A percentile compares a stretch with the other conserved stretches of the same genome.
These are phyloP conservation scores for Vickermania spadyakhi DNA, from an alignment of 208 protist genomes.

Conservation along the genomic window DNA sequence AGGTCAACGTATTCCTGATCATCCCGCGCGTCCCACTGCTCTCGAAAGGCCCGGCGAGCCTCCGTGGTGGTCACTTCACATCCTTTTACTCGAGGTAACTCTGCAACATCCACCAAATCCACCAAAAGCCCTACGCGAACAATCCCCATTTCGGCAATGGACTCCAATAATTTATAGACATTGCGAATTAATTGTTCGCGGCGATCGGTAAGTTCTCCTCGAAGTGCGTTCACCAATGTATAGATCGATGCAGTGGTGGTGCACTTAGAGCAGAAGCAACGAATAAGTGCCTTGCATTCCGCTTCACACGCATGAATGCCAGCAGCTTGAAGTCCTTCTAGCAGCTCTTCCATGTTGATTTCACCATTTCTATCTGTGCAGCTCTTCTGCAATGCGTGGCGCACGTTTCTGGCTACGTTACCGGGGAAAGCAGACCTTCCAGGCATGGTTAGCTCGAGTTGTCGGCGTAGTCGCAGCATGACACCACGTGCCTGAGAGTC, in stretches of 20 bases:
- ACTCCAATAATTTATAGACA: slow-evolving; percentile 58
- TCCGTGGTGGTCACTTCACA: slow-evolving; percentile 28
- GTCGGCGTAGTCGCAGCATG: slow-evolving; percentile 51
- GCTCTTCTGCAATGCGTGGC: slow-evolving; percentile 22
- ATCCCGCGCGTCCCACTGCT: slow-evolving; percentile 43
- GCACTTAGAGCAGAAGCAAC: slow-evolving; percentile 48
- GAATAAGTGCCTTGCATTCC: slow-evolving; percentile 65
- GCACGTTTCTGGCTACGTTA: slow-evolving; percentile 55
- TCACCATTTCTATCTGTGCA: slow-evolving; percentile 14
- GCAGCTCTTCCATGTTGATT: slow-evolving; percentile 63
- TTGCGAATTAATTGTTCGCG: slow-evolving; percentile 46
- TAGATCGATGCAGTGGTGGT: slow-evolving; percentile 26
- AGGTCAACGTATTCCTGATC: slow-evolving; percentile 28
- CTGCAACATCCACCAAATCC: slow-evolving; percentile 50
- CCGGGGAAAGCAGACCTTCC: slow-evolving; percentile 49
- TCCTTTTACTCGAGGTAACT: slow-evolving; percentile 31
- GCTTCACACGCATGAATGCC: slow-evolving; percentile 23
- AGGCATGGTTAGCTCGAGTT: slow-evolving; percentile 37
- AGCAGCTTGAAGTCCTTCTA: slow-evolving; percentile 30
- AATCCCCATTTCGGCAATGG: slow-evolving; percentile 23
- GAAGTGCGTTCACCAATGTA: slow-evolving; percentile 43
- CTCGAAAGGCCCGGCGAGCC: slow-evolving; percentile 38
- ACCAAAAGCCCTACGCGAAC: slow-evolving; percentile 33
- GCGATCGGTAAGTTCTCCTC: slow-evolving; percentile 59
- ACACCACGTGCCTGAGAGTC: slow-evolving; percentile 52